A percentile compares a stretch with the other conserved stretches of the same genome.
phyloP scores from a whole-genome alignment of 2,329 filamentous ascomycete genomes.

The Xenosphaeropsis pyriputrescens region DNA sequence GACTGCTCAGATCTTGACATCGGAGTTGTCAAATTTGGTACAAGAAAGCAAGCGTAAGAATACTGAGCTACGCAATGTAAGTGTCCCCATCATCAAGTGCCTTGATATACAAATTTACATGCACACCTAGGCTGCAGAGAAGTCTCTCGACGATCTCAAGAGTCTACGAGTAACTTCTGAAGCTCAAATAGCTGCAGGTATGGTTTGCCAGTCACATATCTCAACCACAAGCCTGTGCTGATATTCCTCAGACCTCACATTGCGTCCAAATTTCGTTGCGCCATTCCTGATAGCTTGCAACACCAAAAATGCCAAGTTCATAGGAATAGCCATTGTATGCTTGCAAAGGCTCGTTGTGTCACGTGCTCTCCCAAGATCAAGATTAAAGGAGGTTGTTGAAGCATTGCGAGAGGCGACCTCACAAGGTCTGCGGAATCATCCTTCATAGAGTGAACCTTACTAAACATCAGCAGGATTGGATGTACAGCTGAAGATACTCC shows the following conservation, averaged over 20 bases:
- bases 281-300: slow-evolving; percentile 89
- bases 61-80: slow-evolving; percentile 70
- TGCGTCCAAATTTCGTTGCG: slow-evolving; percentile 72
- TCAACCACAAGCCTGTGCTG: slow-evolving; percentile 2
- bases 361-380: slow-evolving; percentile 61
- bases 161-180: slow-evolving; percentile 60
- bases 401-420: slow-evolving; percentile 75
- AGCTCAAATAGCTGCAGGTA: slow-evolving; percentile 28
- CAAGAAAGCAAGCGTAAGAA: slow-evolving; percentile 95
- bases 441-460: too few species aligned
- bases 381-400: slow-evolving; percentile 75
- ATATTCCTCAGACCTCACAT: slow-evolving; percentile 53
- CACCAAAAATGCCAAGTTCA: slow-evolving; percentile 83
- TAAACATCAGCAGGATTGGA: slow-evolving; percentile 35
- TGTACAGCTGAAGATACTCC: slow-evolving; percentile 89
- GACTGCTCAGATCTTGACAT: slow-evolving; percentile 80
- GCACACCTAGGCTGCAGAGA: slow-evolving; percentile 63
- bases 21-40: slow-evolving; percentile 79
- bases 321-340: slow-evolving; percentile 73
- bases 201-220: slow-evolving; percentile 3
- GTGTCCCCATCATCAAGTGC: slow-evolving; percentile 9
- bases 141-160: slow-evolving; percentile 82
- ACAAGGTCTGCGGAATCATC: slow-evolving; percentile 28
- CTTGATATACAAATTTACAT: slow-evolving; percentile 1
- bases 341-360: slow-evolving; percentile 79